Evolutionary conservation across 371 early-diverging fungal species (phyloP).

Genomic region (Mucor mucedo): DNA sequence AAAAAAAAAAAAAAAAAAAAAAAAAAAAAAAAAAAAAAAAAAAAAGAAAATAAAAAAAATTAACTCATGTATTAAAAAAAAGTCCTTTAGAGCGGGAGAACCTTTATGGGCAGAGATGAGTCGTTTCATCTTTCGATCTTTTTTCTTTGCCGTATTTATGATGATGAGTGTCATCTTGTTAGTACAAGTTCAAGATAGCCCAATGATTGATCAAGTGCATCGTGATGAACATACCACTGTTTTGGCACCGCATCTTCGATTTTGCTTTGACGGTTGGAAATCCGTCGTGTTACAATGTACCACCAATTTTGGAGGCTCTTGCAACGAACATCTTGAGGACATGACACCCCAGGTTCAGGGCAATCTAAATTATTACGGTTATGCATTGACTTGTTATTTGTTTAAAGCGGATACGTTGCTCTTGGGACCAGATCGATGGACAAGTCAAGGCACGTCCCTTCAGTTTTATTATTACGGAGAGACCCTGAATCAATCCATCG

Average conservation of each 20-base stretch:
- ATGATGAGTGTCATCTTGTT: conserved; percentile 21
- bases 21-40: neutral
- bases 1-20: neutral
- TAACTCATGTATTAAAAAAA: neutral
- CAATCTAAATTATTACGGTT: conserved; percentile 34
- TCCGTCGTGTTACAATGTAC: conserved; percentile 27
- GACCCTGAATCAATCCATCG: conserved; percentile 18
- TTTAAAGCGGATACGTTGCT: conserved; percentile 28
- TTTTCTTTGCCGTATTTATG: conserved; percentile 25
- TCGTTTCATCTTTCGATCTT: conserved; percentile 29
- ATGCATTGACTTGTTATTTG: conserved; percentile 26
- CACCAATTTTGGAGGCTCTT: conserved; percentile 38
- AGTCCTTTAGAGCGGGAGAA: conserved; percentile 33
- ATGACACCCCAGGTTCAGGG: conserved; percentile 29
- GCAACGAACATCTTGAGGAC: conserved; percentile 28
- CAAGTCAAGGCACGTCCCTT: conserved; percentile 26
- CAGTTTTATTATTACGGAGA: conserved; percentile 39
- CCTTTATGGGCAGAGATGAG: conserved; percentile 42
- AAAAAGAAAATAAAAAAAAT: neutral
- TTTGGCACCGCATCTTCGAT: conserved; percentile 31
- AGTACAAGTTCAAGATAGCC: conserved; percentile 39
- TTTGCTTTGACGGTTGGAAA: conserved; percentile 41
- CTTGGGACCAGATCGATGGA: conserved; percentile 21
- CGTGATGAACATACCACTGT: neutral
- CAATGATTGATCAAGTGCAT: conserved; percentile 34